Evolutionary conservation across 2,329 filamentous ascomycete species (phyloP).

Genomic region (Arthroderma sp.): DNA sequence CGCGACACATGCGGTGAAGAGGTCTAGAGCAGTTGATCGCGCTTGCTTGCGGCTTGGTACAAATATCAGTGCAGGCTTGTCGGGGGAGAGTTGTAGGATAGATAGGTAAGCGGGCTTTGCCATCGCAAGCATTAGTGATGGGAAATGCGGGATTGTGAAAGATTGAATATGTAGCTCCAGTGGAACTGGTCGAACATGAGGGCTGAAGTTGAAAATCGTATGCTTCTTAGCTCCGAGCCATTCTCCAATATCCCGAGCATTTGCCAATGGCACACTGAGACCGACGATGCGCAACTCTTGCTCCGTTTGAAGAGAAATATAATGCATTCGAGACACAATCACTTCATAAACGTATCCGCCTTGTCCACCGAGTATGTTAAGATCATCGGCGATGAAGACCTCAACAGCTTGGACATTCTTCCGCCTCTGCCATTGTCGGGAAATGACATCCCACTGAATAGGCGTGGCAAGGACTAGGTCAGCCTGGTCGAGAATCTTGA

Average conservation of each 20-base stretch:
- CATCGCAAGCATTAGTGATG: constrained; percentile 97
- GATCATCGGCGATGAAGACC: constrained; percentile 86
- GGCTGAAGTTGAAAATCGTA: constrained; percentile 97
- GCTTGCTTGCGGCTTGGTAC: constrained; percentile 91
- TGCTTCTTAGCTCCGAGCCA: constrained; percentile 98
- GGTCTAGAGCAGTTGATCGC: constrained; percentile 70
- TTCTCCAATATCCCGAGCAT: constrained; percentile 86
- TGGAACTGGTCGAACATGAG: constrained; percentile 75
- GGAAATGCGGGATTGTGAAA: constrained; percentile 91
- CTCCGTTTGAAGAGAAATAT: constrained; percentile 80
- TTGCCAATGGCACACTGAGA: constrained; percentile 80
- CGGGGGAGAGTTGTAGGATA: constrained; percentile 73
- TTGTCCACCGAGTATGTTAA: constrained; percentile 81
- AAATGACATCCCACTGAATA: constrained; percentile 88
- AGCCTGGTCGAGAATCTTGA: constrained; percentile 75
- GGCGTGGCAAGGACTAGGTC: constrained; percentile 90
- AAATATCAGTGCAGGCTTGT: constrained; percentile 84
- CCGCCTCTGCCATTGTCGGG: constrained; percentile 87
- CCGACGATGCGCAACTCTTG: constrained; percentile 76
- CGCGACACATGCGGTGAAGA: constrained; percentile 74
- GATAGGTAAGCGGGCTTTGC: constrained; percentile 85
- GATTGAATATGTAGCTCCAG: constrained; percentile 91
- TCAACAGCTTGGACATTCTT: constrained; percentile 89
- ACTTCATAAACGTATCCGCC: constrained; percentile 88
- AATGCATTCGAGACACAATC: constrained; percentile 95